Percentiles rank a stretch among this genome's conserved stretches.
phyloP scores from a whole-genome alignment of 768 basidiomycete species.

The Piloderma croceum region DNA sequence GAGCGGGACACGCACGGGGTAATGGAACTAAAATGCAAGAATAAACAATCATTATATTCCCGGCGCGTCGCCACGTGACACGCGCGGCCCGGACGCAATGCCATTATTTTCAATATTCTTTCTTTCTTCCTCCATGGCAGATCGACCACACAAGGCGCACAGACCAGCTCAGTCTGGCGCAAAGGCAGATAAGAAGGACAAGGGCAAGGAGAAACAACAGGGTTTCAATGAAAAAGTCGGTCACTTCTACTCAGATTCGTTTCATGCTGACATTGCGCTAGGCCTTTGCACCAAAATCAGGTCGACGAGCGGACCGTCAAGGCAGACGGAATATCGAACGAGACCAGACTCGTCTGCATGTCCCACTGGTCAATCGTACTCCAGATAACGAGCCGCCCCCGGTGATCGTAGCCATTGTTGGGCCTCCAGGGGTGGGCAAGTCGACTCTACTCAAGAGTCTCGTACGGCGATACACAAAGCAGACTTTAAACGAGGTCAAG shows the following conservation, averaged over 20 bases:
- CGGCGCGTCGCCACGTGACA: no score
- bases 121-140: constrained; percentile 70
- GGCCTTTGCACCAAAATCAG: constrained; percentile 94
- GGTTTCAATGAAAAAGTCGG: constrained; percentile 88
- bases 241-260: background rate
- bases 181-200: constrained; percentile 73
- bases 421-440: constrained; percentile 96
- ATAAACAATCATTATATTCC: no score
- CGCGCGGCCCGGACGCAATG: no score
- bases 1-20: no score
- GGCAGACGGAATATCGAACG: constrained; percentile 88
- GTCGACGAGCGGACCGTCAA: constrained; percentile 81
- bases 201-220: constrained; percentile 63
- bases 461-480: constrained; percentile 89
- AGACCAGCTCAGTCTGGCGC: constrained; percentile 62
- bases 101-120: no score
- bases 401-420: constrained; percentile 90
- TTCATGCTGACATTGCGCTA: constrained; percentile 20
- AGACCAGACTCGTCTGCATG: constrained; percentile 92
- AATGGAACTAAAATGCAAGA: no score
- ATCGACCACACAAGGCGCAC: constrained; percentile 80
- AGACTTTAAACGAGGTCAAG: constrained; percentile 81
- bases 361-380: constrained; percentile 91
- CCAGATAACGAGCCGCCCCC: constrained; percentile 91
- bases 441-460: constrained; percentile 90